Percentiles rank a stretch among this genome's conserved stretches.
These are phyloP conservation scores for Cystobasidium onofrii DNA, from an alignment of 768 basidiomycete genomes.

Conservation along the genomic window DNA sequence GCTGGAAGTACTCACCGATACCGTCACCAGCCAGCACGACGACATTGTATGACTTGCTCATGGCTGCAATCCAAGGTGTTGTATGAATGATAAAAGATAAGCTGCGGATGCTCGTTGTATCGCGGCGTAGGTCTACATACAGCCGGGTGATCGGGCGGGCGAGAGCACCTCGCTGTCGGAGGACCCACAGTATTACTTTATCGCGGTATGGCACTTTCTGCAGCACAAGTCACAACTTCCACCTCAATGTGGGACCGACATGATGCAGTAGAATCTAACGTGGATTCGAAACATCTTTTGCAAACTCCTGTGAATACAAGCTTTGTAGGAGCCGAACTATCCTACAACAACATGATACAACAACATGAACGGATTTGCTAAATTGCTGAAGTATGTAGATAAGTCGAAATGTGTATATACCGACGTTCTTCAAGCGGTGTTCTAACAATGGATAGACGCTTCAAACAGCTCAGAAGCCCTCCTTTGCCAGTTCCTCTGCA, in stretches of 20 bases:
- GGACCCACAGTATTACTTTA: background rate
- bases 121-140: background rate
- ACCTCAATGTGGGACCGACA: no score
- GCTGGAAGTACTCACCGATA: conserved; percentile 79
- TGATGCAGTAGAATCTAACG: no score
- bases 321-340: no score
- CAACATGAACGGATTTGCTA: background rate
- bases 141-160: conserved; percentile 8
- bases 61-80: conserved; percentile 48
- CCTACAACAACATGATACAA: no score
- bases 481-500: conserved; percentile 9
- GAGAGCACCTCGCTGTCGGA: background rate
- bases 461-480: background rate
- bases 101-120: background rate
- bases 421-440: no score
- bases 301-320: no score
- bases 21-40: conserved; percentile 92
- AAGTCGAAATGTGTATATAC: no score
- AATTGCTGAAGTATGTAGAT: no score
- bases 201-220: background rate
- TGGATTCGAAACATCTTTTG: no score
- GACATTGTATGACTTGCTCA: conserved; percentile 56
- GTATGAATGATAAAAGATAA: background rate
- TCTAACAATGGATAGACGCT: background rate
- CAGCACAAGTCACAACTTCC: no score